phyloP scores from a whole-genome alignment of 176 grass and related monocot species.

The Raddia distichophylla region DNA sequence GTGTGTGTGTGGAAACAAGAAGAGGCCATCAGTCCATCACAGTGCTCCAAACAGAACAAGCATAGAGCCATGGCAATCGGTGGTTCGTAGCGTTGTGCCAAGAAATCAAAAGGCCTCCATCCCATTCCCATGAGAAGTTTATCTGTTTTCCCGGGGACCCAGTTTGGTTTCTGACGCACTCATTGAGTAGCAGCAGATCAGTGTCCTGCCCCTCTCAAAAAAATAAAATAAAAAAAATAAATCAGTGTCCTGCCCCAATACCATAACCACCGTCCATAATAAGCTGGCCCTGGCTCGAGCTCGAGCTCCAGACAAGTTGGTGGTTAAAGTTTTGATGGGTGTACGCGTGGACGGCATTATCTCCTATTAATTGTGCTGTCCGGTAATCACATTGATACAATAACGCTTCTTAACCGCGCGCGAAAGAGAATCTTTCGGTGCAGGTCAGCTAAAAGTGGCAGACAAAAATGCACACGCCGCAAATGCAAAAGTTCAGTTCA shows the following conservation, averaged over 20 bases:
- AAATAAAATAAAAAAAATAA: too few species aligned
- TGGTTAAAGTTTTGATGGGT: slow-evolving; percentile 19
- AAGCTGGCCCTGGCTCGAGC: background rate
- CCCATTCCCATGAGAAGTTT: background rate
- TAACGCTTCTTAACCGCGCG: background rate
- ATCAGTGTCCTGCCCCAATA: background rate
- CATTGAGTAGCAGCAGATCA: background rate
- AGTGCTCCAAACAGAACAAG: slow-evolving; percentile 16
- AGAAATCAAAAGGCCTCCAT: background rate
- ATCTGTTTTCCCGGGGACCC: background rate
- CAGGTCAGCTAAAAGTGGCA: background rate
- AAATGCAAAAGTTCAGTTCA: slow-evolving; percentile 11
- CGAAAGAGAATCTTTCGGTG: slow-evolving; percentile 31
- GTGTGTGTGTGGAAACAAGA: too few species aligned
- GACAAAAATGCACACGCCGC: slow-evolving; percentile 11
- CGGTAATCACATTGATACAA: background rate
- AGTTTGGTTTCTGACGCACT: background rate
- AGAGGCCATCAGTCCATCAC: background rate
- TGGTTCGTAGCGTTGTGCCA: background rate
- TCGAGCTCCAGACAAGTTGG: slow-evolving; percentile 29
- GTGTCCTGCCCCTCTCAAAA: background rate
- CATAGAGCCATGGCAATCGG: background rate
- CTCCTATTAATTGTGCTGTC: slow-evolving; percentile 23
- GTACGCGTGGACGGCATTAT: background rate
- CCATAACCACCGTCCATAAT: background rate